Evolutionary conservation across 208 protist genomes (phyloP).

Genomic region (Phytomonas francai): DNA sequence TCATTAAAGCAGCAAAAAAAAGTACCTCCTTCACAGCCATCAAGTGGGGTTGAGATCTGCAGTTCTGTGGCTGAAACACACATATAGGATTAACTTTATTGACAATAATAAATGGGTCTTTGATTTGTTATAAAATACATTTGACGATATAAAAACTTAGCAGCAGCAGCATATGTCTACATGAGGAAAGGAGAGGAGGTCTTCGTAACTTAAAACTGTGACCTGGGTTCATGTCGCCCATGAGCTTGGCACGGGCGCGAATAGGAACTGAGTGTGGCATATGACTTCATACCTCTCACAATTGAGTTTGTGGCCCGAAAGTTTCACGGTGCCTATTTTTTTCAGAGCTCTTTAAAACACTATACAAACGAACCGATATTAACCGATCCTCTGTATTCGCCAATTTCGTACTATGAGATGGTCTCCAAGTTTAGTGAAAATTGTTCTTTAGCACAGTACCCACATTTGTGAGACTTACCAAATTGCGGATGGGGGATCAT

Average conservation of each 20-base stretch:
- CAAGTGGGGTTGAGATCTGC: background rate
- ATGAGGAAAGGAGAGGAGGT: background rate
- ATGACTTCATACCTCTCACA: conserved; percentile 65
- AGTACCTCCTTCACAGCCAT: background rate
- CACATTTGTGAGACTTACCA: conserved; percentile 18
- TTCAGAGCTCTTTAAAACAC: conserved; percentile 48
- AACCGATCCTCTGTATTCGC: conserved; percentile 60
- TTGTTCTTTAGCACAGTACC: conserved; percentile 49
- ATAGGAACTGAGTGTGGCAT: conserved; percentile 59
- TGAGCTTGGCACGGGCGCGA: conserved; percentile 58
- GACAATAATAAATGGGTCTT: background rate
- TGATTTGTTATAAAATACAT: background rate
- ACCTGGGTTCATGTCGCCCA: conserved; percentile 20
- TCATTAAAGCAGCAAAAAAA: background rate
- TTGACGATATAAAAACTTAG: background rate
- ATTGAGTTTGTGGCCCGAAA: conserved; percentile 48
- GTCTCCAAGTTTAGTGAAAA: conserved; percentile 40
- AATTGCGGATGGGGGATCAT: conserved; percentile 2
- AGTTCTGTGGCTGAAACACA: background rate
- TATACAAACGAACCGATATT: conserved; percentile 55
- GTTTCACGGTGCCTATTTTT: conserved; percentile 59
- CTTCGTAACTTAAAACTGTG: background rate
- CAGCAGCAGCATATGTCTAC: background rate
- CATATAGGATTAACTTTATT: background rate
- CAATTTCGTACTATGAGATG: conserved; percentile 24